These are phyloP conservation scores for Candida succiphila DNA, from an alignment of 805 yeast species.

Conservation along the genomic window DNA sequence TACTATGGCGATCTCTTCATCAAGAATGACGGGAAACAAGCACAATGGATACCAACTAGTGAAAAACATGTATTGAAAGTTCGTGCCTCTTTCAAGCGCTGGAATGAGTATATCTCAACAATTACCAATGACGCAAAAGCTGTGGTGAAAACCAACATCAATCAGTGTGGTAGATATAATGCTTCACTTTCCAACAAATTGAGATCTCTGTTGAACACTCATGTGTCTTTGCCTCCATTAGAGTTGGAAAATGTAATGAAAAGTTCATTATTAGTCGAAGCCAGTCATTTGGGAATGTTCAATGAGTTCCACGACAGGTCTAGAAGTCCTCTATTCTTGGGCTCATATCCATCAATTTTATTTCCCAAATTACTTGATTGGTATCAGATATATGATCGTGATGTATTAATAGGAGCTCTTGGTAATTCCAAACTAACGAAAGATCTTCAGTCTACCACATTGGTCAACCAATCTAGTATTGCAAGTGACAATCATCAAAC, in stretches of 20 bases:
- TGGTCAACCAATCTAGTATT: constrained; percentile 8
- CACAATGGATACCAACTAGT: constrained; percentile 20
- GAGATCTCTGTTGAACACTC: constrained; percentile 34
- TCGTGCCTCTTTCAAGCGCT: constrained; percentile 63
- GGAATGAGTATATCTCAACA: constrained; percentile 62
- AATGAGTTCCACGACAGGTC: constrained; percentile 31
- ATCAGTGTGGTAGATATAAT: constrained; percentile 5
- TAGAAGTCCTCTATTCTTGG: constrained; percentile 47
- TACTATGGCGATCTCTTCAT: constrained; percentile 82
- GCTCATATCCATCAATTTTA: constrained; percentile 54
- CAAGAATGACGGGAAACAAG: constrained; percentile 24
- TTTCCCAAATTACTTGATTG: constrained; percentile 48
- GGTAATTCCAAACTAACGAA: constrained; percentile 24
- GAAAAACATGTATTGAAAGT: constrained; percentile 60
- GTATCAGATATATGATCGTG: constrained; percentile 47
- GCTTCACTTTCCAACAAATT: constrained; percentile 6
- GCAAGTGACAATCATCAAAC: constrained; percentile 1
- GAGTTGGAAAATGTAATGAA: constrained; percentile 49
- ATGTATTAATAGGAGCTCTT: constrained; percentile 44
- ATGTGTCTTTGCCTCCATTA: constrained; percentile 29
- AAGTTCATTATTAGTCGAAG: constrained; percentile 54
- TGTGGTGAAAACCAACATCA: constrained; percentile 1
- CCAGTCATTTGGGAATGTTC: constrained; percentile 39
- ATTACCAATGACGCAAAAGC: constrained; percentile 34
- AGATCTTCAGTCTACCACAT: constrained; percentile 7